Percentiles rank a stretch among this genome's conserved stretches.
Conservation (phyloP, 805 yeast genomes). For the Lipomyces kockii region DNA sequence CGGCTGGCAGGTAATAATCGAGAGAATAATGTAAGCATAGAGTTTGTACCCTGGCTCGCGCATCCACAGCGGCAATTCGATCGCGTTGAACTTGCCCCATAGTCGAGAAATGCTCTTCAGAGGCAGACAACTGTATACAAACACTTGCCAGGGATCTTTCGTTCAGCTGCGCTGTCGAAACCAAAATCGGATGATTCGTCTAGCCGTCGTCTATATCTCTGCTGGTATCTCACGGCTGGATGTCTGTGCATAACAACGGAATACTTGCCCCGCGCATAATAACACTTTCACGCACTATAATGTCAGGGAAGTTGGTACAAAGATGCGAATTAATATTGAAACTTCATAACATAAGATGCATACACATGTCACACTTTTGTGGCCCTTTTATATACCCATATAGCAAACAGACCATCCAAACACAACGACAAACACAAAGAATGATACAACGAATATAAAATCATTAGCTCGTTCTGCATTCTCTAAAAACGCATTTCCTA, state of each 20-base stretch:
- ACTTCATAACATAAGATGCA: background rate
- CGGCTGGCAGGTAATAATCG: background rate
- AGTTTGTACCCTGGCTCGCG: constrained; percentile 79
- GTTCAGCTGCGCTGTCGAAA: background rate
- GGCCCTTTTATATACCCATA: background rate
- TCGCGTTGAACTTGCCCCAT: constrained; percentile 90
- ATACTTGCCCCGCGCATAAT: background rate
- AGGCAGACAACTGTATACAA: constrained; percentile 88
- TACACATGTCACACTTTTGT: background rate
- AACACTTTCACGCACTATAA: too few relatives aligned
- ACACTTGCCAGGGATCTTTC: constrained; percentile 76
- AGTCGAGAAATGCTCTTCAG: constrained; percentile 86
- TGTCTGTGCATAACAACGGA: background rate
- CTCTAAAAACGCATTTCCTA: background rate
- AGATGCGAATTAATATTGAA: background rate
- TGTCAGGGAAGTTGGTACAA: background rate
- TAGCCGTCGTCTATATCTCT: constrained; percentile 17
- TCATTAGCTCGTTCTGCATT: background rate
- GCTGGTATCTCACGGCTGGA: constrained; percentile 14
- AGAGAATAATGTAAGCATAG: constrained; percentile 74
- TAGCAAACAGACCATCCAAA: background rate
- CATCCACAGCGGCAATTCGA: constrained; percentile 85
- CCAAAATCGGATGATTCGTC: constrained; percentile 8
- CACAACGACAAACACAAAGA: background rate
- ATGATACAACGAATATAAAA: background rate